Conservation (phyloP, 768 basidiomycete genomes). For the Leccinum longicurvipes region DNA sequence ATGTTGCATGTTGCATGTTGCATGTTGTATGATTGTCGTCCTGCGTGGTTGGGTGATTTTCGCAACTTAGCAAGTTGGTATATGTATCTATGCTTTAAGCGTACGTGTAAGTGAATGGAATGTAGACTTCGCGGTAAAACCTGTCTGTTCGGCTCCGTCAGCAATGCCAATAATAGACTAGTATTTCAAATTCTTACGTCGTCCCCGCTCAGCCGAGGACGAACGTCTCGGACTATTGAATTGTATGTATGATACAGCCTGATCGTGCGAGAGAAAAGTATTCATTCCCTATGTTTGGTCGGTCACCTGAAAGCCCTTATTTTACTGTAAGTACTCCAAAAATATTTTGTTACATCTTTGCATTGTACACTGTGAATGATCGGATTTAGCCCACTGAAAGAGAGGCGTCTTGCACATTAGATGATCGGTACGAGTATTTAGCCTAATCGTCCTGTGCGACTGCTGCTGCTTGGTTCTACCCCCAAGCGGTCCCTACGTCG, state of each 20-base stretch:
- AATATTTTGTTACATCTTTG: background rate
- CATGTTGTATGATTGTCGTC: background rate
- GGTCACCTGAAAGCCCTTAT: background rate
- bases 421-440: background rate
- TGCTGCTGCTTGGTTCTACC: background rate
- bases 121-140: background rate
- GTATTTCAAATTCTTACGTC: background rate
- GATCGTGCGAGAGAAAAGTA: background rate
- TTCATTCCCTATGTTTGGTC: background rate
- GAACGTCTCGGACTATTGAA: background rate
- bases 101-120: background rate
- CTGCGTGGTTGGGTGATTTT: background rate
- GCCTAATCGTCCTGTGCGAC: background rate
- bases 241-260: background rate
- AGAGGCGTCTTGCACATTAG: background rate
- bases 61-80: background rate
- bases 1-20: too few relatives aligned
- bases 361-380: background rate
- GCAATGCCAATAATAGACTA: background rate
- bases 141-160: background rate
- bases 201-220: background rate
- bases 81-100: background rate
- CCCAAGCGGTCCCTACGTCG: background rate
- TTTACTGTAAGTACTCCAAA: background rate
- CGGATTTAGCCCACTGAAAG: background rate